Percentiles rank a stretch among this genome's conserved stretches.
These are phyloP conservation scores for Pythium phragmitis DNA, from an alignment of 352 stramenopile species.

Conservation along the genomic window DNA sequence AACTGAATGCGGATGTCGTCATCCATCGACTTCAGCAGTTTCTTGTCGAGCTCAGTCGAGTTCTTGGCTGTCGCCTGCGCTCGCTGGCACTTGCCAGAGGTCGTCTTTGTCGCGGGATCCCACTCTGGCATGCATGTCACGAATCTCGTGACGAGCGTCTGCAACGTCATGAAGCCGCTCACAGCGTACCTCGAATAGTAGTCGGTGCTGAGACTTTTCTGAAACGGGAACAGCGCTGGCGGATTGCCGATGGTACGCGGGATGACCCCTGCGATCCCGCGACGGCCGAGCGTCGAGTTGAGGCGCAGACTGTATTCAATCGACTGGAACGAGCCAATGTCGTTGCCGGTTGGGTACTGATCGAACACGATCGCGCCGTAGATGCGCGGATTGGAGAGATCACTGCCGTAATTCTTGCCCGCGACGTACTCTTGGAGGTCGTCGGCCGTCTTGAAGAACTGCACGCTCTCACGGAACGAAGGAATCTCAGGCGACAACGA, in stretches of 20 bases:
- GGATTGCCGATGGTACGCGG: conserved; percentile 37
- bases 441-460: conserved; percentile 53
- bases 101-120: conserved; percentile 38
- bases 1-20: conserved; percentile 46
- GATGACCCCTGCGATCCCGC: conserved; percentile 29
- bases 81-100: conserved; percentile 44
- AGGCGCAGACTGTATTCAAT: conserved; percentile 63
- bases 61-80: conserved; percentile 33
- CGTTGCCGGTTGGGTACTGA: conserved; percentile 28
- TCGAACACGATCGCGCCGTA: conserved; percentile 70
- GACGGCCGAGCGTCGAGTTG: conserved; percentile 43
- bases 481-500: conserved; percentile 37
- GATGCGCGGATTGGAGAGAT: conserved; percentile 47
- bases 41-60: conserved; percentile 32
- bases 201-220: conserved; percentile 34
- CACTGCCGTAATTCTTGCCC: conserved; percentile 47
- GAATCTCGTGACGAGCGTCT: conserved; percentile 64
- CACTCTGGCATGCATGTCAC: conserved; percentile 56
- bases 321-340: conserved; percentile 40
- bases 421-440: conserved; percentile 53
- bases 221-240: conserved; percentile 32
- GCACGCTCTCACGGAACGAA: conserved; percentile 53
- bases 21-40: conserved; percentile 37
- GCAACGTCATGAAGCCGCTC: conserved; percentile 57
- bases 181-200: conserved; percentile 49